These are phyloP conservation scores for Alternaria postmessia DNA, from an alignment of 2,329 filamentous ascomycete genomes.

Conservation along the genomic window DNA sequence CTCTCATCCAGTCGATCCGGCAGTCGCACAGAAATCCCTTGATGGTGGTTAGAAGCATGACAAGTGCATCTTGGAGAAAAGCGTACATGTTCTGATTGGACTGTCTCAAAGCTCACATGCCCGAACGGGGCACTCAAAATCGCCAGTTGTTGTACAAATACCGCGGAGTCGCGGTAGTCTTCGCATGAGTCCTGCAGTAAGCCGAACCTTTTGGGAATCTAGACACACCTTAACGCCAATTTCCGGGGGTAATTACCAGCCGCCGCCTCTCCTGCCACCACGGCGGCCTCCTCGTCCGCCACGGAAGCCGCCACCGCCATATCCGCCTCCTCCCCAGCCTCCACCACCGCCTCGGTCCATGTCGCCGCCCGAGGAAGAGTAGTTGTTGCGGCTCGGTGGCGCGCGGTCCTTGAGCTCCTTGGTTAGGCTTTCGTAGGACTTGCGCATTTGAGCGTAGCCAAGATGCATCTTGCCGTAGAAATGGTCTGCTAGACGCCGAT, in stretches of 20 bases:
- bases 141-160: constrained; percentile 38
- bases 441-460: constrained; percentile 97
- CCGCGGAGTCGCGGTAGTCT: constrained; percentile 26
- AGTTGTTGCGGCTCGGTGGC: constrained; percentile 59
- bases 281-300: constrained; percentile 29
- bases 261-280: constrained; percentile 38
- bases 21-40: constrained; percentile 34
- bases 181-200: constrained; percentile 43
- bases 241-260: constrained; percentile 38
- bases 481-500: constrained; percentile 90
- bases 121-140: constrained; percentile 18
- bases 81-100: constrained; percentile 47
- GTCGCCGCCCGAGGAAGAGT: constrained; percentile 32
- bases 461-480: constrained; percentile 99
- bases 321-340: constrained; percentile 33
- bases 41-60: constrained; percentile 42
- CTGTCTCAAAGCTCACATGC: constrained; percentile 33
- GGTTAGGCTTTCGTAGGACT: constrained; percentile 85
- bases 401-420: constrained; percentile 82
- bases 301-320: constrained; percentile 39
- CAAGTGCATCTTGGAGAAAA: constrained; percentile 38
- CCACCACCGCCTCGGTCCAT: constrained; percentile 38
- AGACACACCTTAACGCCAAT: constrained; percentile 50
- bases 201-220: constrained; percentile 42
- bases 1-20: background rate